Base-by-base conservation (phyloP, 73 alveolate species). In the Paramecium pentaurelia region DNA sequence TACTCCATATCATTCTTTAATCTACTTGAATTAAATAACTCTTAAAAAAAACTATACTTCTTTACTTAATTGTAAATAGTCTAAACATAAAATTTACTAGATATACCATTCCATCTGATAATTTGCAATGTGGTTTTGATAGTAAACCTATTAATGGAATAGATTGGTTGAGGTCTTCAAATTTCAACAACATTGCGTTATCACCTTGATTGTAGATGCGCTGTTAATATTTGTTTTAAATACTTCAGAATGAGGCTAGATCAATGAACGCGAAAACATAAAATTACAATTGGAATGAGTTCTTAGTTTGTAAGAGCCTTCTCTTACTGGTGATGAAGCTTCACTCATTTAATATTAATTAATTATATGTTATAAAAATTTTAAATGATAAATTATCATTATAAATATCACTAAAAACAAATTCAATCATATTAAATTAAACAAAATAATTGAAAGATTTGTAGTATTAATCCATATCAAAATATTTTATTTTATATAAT, bases 221-320 rank as follows among this genome's bases (percentile, higher is more conserved):
- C 87, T 37, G 22, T 2, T 28, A 18, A 73, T 32, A 20, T 32
- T 36, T 14, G 6, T 34, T 30, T 37, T 20, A 73, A 12, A 14
- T 49, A 49, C 60, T 49, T 49, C 36, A 4, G 45, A 10, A 60
- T 60, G n/a, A 25, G 36, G 42, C 10, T 60, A 20, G 8, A 60
- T 1, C 28, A 49, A 6, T 3, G 60, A 36, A 32, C 87, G 40
- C 0, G 40, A 3, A 20, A 73, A 73, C 60, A 73, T 37, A 20
- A 73, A 22, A 73, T 34, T 40, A 12, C 40, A 73, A 38, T 73
- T 73, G 8, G 87, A 73, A 73, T 73, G 87, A 25, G 87, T 73
- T 73, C 87, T 34, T 16, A 73, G 58, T 38, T 73, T 73, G 34
- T 73, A 73, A 16, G 60, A 36, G 27, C 37, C 59, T 37, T 73